Evolutionary conservation across 768 basidiomycete species (phyloP).

Genomic region (Astraeus odoratus): DNA sequence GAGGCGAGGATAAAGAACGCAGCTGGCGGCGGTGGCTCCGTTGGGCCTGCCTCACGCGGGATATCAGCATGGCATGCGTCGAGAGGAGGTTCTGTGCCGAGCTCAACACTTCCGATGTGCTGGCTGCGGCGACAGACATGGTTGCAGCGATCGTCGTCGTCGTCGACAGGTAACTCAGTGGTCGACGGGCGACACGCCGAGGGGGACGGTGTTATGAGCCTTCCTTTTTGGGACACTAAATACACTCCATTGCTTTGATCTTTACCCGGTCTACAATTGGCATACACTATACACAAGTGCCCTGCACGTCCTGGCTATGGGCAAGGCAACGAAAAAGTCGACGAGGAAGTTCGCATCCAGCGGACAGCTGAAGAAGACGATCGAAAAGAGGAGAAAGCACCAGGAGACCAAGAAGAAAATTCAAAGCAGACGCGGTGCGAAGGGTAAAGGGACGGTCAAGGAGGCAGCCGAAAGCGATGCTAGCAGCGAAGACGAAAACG

Average conservation of each 20-base stretch:
- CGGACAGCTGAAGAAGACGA: slow-evolving; percentile 82
- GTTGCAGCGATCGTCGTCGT: neutral
- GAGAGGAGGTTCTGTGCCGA: slow-evolving; percentile 62
- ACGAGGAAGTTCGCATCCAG: slow-evolving; percentile 85
- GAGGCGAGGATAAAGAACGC: slow-evolving; percentile 47
- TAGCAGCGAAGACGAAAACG: slow-evolving; percentile 28
- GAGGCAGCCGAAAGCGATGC: slow-evolving; percentile 21
- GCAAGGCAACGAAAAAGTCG: slow-evolving; percentile 63
- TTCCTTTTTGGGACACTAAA: slow-evolving; percentile 12
- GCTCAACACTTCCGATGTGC: slow-evolving; percentile 43
- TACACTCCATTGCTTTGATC: no score
- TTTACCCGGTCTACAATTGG: no score
- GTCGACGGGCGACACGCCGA: neutral
- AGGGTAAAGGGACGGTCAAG: slow-evolving; percentile 30
- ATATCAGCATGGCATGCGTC: slow-evolving; percentile 51
- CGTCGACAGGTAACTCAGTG: neutral
- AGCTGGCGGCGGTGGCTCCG: slow-evolving; percentile 50
- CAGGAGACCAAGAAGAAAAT: slow-evolving; percentile 70
- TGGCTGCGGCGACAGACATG: slow-evolving; percentile 10
- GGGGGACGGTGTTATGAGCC: slow-evolving; percentile 5
- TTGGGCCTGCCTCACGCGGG: slow-evolving; percentile 50
- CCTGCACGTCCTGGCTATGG: slow-evolving; percentile 34
- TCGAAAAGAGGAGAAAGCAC: slow-evolving; percentile 75
- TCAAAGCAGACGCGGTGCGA: slow-evolving; percentile 48
- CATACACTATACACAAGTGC: no score